Percentiles rank a stretch among this genome's conserved stretches.
Evolutionary conservation across 345 rosid genomes (phyloP).

Genomic region (Salix udensis): DNA sequence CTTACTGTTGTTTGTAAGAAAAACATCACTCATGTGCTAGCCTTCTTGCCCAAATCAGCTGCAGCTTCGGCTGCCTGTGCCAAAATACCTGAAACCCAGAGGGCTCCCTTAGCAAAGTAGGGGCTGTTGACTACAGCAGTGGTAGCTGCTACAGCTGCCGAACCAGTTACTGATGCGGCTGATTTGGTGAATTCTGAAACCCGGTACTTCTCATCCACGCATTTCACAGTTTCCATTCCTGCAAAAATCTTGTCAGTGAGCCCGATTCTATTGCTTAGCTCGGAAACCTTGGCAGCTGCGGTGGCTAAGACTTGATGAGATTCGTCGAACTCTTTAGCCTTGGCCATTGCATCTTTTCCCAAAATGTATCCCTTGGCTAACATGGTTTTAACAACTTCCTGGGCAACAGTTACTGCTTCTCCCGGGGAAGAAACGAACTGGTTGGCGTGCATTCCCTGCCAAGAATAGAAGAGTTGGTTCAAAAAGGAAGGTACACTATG

Average conservation of each 20-base stretch:
- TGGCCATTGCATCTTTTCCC: constrained; percentile 64
- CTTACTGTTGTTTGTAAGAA: neutral
- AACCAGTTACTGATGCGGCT: constrained; percentile 60
- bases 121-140: constrained; percentile 61
- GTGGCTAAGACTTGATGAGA: constrained; percentile 54
- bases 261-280: constrained; percentile 61
- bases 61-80: constrained; percentile 62
- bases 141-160: constrained; percentile 68
- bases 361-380: constrained; percentile 62
- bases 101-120: constrained; percentile 78
- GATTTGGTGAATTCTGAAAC: constrained; percentile 63
- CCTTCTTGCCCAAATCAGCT: constrained; percentile 58
- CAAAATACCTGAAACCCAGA: constrained; percentile 71
- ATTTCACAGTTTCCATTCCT: constrained; percentile 55
- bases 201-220: constrained; percentile 64
- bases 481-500: neutral
- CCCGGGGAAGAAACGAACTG: constrained; percentile 55
- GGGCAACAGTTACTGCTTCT: constrained; percentile 72
- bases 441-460: constrained; percentile 41
- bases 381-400: constrained; percentile 78
- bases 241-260: constrained; percentile 60
- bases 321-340: constrained; percentile 72
- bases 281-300: constrained; percentile 60
- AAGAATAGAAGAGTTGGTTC: neutral
- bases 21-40: constrained; percentile 20